Percentiles rank a stretch among this genome's conserved stretches.
phyloP scores from a whole-genome alignment of 1,284 basidiomycete genomes.

The Cerrena zonata region DNA sequence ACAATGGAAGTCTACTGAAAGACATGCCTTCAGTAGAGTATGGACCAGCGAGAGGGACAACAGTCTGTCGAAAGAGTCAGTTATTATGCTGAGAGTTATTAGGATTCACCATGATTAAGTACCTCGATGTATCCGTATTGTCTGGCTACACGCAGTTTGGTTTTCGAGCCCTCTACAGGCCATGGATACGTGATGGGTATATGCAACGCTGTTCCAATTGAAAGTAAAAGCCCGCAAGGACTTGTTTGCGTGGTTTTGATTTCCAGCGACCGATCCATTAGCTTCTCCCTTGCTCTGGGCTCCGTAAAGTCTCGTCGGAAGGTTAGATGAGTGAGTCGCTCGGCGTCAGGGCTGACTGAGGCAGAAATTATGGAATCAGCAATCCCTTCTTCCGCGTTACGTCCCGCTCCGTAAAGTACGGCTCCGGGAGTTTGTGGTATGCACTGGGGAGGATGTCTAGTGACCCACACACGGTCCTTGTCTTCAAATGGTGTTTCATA shows the following conservation, averaged over 20 bases:
- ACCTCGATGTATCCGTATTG: conserved; percentile 52
- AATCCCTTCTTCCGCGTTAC: too few relatives aligned
- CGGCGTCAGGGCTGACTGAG: too few relatives aligned
- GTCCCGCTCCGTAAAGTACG: too few relatives aligned
- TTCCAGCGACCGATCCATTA: background rate
- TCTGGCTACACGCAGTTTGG: conserved; percentile 41
- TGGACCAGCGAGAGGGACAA: conserved; percentile 30
- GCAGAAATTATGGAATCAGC: too few relatives aligned
- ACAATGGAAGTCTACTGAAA: background rate
- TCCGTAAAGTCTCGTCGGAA: background rate
- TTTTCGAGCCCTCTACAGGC: conserved; percentile 26
- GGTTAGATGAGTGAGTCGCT: too few relatives aligned
- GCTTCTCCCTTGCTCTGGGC: background rate
- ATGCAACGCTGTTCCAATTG: conserved; percentile 16
- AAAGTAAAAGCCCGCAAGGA: conserved; percentile 28
- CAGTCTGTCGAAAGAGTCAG: conserved; percentile 25
- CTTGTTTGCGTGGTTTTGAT: conserved; percentile 14
- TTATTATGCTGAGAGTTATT: background rate
- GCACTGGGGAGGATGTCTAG: background rate
- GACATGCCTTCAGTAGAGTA: conserved; percentile 8
- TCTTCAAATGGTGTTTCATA: conserved; percentile 8
- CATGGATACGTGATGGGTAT: conserved; percentile 32
- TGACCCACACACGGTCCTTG: conserved; percentile 21
- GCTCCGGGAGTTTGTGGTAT: too few relatives aligned
- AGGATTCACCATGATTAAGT: too few relatives aligned